Evolutionary conservation across 768 basidiomycete species (phyloP).

Genomic region (Leccinum incarnatum): DNA sequence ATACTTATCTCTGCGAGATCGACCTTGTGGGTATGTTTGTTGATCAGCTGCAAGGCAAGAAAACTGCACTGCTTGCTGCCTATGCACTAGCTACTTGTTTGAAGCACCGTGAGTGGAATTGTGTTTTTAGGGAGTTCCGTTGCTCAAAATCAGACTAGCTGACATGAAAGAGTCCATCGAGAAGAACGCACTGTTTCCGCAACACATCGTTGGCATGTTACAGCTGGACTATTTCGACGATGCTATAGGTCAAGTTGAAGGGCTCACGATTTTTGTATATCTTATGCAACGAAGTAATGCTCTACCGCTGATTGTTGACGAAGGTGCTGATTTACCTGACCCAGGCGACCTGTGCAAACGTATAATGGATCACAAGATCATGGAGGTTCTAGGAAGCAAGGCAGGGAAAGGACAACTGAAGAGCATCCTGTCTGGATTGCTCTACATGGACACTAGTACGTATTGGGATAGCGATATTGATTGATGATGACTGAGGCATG

Average conservation of each 20-base stretch:
- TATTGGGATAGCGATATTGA: background rate
- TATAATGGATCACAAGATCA: conserved; percentile 14
- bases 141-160: conserved; percentile 1
- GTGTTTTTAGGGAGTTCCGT: background rate
- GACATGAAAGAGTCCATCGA: conserved; percentile 14
- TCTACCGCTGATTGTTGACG: background rate
- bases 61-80: conserved; percentile 19
- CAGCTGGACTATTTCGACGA: conserved; percentile 23
- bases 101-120: conserved; percentile 9
- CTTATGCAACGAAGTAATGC: conserved; percentile 19
- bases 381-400: conserved; percentile 16
- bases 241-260: conserved; percentile 22
- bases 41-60: conserved; percentile 15
- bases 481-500: background rate
- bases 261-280: conserved; percentile 23
- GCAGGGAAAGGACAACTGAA: conserved; percentile 11
- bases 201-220: conserved; percentile 20
- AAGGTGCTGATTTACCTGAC: background rate
- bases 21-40: conserved; percentile 10
- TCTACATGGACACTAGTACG: conserved; percentile 12
- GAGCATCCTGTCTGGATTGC: conserved; percentile 21
- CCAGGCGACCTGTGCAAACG: conserved; percentile 12
- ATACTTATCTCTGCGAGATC: conserved; percentile 6
- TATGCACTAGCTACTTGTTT: conserved; percentile 20
- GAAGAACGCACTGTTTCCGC: background rate